phyloP scores from a whole-genome alignment of 441 rosid species.

The Populus hybrid region DNA sequence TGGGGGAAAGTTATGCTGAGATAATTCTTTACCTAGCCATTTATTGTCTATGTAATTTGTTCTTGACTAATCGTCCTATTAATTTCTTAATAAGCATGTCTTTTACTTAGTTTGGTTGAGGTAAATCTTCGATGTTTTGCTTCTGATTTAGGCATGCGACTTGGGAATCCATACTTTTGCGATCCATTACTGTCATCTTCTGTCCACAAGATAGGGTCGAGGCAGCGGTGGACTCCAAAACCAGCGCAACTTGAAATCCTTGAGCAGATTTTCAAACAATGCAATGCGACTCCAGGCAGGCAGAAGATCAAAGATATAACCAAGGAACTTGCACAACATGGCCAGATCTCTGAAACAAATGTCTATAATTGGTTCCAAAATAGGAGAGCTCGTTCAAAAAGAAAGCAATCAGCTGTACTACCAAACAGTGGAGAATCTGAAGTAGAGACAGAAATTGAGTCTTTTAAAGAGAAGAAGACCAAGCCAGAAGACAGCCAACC shows the following conservation, averaged over 20 bases:
- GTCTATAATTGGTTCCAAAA: slow-evolving; percentile 93
- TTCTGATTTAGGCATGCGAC: slow-evolving; percentile 30
- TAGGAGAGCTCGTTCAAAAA: slow-evolving; percentile 67
- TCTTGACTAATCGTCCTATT: not conserved
- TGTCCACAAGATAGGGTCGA: slow-evolving; percentile 47
- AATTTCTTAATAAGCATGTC: not conserved
- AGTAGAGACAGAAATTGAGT: slow-evolving; percentile 24
- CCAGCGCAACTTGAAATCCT: slow-evolving; percentile 64
- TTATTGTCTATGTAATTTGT: not conserved
- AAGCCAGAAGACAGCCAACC: slow-evolving; percentile 30
- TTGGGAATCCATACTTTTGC: slow-evolving; percentile 41
- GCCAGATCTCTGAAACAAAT: slow-evolving; percentile 70
- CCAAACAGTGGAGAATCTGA: slow-evolving; percentile 28
- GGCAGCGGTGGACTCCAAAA: slow-evolving; percentile 89
- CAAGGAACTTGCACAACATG: slow-evolving; percentile 53
- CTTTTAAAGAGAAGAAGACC: slow-evolving; percentile 28
- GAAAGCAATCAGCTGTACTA: slow-evolving; percentile 40
- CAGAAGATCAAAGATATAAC: slow-evolving; percentile 70
- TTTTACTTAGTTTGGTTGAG: not conserved
- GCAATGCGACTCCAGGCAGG: slow-evolving; percentile 61
- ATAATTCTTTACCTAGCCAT: not conserved
- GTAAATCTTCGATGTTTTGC: not conserved
- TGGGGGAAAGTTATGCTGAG: not conserved
- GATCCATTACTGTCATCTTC: slow-evolving; percentile 42
- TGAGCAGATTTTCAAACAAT: slow-evolving; percentile 56